phyloP scores from a whole-genome alignment of 192 early-diverging fungal genomes.

The Linnemannia zychae region DNA sequence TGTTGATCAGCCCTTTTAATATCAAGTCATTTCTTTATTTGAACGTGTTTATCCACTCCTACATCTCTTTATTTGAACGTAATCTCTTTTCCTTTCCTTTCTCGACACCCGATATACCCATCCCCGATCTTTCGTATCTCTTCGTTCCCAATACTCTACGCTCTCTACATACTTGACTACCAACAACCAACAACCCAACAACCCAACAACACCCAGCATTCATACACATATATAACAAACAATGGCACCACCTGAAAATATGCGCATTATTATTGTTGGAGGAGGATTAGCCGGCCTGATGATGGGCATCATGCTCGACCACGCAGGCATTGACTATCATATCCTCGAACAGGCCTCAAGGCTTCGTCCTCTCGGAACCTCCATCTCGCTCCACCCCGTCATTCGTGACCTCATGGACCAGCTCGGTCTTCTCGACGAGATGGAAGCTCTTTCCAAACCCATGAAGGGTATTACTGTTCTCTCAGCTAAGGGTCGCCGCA shows the following conservation, averaged over 20 bases:
- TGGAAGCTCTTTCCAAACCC: constrained; percentile 39
- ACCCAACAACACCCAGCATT: background rate
- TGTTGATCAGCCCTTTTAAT: background rate
- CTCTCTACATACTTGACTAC: background rate
- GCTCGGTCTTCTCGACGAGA: constrained; percentile 41
- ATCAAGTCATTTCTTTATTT: background rate
- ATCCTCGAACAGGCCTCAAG: constrained; percentile 54
- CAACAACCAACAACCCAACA: too few relatives aligned
- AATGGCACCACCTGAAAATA: constrained; percentile 21
- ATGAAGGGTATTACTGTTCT: constrained; percentile 42
- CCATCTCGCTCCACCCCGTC: constrained; percentile 51
- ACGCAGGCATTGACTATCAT: constrained; percentile 52
- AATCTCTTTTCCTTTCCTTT: background rate
- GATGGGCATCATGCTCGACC: constrained; percentile 52
- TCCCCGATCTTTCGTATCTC: background rate
- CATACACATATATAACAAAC: background rate
- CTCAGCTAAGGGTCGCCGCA: constrained; percentile 38
- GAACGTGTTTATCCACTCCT: background rate
- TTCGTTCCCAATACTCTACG: background rate
- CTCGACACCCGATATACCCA: background rate
- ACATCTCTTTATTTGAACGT: background rate
- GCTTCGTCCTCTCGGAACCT: constrained; percentile 48
- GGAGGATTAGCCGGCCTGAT: constrained; percentile 40
- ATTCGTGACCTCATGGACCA: constrained; percentile 44
- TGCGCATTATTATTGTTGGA: constrained; percentile 43